A percentile compares a stretch with the other conserved stretches of the same genome.
These are phyloP conservation scores for Tremella yokohamensis DNA, from an alignment of 768 basidiomycete genomes.

Conservation along the genomic window DNA sequence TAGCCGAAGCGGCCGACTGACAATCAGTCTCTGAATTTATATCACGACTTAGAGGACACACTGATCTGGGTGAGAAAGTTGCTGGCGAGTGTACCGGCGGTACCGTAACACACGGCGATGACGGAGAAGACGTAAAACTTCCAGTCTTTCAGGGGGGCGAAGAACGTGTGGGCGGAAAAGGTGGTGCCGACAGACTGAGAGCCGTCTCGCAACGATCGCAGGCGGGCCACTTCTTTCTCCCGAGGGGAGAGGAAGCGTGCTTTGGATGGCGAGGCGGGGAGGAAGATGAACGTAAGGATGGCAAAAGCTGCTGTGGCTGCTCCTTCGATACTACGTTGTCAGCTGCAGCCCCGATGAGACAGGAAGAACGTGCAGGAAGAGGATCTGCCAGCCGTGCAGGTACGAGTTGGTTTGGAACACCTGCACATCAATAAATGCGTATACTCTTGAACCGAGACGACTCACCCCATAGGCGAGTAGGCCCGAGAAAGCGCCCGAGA, in stretches of 20 bases:
- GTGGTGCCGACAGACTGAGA: slow-evolving; percentile 16
- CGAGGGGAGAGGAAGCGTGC: slow-evolving; percentile 15
- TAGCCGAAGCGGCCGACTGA: slow-evolving; percentile 10
- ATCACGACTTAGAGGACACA: too few relatives aligned
- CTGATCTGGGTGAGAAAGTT: slow-evolving; percentile 21
- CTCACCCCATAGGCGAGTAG: slow-evolving; percentile 15
- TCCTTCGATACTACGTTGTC: slow-evolving; percentile 16
- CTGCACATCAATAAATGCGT: neutral
- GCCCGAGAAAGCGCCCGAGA: slow-evolving; percentile 45
- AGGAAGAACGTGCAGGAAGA: slow-evolving; percentile 11
- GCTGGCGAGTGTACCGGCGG: slow-evolving; percentile 15
- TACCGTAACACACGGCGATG: slow-evolving; percentile 15
- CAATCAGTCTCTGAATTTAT: too few relatives aligned
- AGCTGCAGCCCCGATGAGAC: neutral
- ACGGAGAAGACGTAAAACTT: slow-evolving; percentile 3
- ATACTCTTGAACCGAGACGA: neutral
- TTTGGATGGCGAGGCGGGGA: slow-evolving; percentile 15
- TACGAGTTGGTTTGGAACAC: slow-evolving; percentile 19
- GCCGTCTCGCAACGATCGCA: slow-evolving; percentile 20
- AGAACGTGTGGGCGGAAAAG: slow-evolving; percentile 9
- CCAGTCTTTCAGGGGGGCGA: neutral
- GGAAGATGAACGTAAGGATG: slow-evolving; percentile 9
- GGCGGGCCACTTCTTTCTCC: slow-evolving; percentile 16
- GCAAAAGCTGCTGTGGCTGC: slow-evolving; percentile 13
- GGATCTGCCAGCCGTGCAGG: slow-evolving; percentile 28